Conservation (phyloP, 2,329 filamentous ascomycete species). For the Aspergillus melleus region DNA sequence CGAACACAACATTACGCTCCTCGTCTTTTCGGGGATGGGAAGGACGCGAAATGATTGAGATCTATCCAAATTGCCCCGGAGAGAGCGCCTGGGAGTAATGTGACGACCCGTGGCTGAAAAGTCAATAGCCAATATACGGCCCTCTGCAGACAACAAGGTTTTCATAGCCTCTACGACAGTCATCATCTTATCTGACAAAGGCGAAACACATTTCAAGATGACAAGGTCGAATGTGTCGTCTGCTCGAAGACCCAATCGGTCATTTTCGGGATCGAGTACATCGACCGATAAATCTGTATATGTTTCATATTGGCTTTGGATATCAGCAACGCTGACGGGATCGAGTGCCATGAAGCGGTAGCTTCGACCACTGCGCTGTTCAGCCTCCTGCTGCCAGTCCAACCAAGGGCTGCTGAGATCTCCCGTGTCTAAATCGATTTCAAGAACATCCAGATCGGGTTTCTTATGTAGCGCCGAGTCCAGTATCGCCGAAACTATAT, state of each 20-base stretch:
- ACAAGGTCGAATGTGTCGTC: slow-evolving; percentile 6
- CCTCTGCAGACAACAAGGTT: background rate
- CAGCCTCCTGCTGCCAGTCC: background rate
- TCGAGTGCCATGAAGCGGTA: slow-evolving; percentile 7
- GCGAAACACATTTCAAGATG: slow-evolving; percentile 1
- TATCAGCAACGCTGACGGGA: background rate
- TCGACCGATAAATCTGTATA: slow-evolving; percentile 1
- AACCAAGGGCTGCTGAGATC: slow-evolving; percentile 2
- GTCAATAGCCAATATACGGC: background rate
- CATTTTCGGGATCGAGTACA: background rate
- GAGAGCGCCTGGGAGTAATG: background rate
- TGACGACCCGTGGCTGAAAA: background rate
- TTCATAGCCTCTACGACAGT: background rate
- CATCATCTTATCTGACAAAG: background rate
- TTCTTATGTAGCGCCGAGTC: background rate
- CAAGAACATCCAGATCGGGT: slow-evolving; percentile 2
- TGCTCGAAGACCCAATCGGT: background rate
- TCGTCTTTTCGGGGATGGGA: background rate
- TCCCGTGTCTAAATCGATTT: slow-evolving; percentile 3
- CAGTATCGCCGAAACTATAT: background rate
- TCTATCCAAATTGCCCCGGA: background rate
- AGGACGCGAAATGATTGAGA: background rate
- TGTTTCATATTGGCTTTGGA: background rate
- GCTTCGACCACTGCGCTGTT: background rate
- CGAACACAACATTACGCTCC: background rate